phyloP scores from a whole-genome alignment of 2,329 filamentous ascomycete genomes.

The Trichocomaceae sp. region DNA sequence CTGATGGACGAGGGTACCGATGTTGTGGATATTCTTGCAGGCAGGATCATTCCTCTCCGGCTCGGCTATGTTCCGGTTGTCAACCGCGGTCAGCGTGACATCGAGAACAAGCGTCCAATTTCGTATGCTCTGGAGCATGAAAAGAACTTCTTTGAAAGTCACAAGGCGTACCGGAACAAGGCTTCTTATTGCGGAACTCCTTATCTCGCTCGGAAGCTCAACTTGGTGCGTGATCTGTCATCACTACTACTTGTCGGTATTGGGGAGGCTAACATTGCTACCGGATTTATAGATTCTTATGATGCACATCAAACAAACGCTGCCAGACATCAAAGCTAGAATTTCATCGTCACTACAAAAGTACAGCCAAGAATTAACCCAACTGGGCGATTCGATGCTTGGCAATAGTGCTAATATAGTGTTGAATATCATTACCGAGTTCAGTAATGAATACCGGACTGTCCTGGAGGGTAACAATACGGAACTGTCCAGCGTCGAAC shows the following conservation, averaged over 20 bases:
- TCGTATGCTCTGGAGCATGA: conserved; percentile 85
- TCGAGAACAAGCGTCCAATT: conserved; percentile 96
- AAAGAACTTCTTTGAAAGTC: conserved; percentile 95
- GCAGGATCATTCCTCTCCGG: conserved; percentile 89
- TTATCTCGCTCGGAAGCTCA: conserved; percentile 92
- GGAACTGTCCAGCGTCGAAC: conserved; percentile 85
- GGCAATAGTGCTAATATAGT: conserved; percentile 96
- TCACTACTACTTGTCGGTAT: not conserved
- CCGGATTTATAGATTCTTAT: conserved; percentile 66
- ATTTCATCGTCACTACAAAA: conserved; percentile 93
- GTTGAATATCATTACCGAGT: conserved; percentile 97
- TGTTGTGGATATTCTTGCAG: conserved; percentile 95
- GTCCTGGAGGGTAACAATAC: conserved; percentile 95
- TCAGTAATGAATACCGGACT: conserved; percentile 94
- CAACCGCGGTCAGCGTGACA: conserved; percentile 95
- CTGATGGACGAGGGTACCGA: conserved; percentile 98
- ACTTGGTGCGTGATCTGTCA: conserved; percentile 52
- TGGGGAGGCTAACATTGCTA: not conserved
- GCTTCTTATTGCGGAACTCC: conserved; percentile 97
- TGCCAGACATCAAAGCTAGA: conserved; percentile 95
- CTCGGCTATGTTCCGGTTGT: conserved; percentile 96
- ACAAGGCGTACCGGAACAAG: conserved; percentile 98
- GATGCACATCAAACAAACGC: conserved; percentile 99
- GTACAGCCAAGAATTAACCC: conserved; percentile 72
- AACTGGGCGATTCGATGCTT: conserved; percentile 86